A percentile compares a stretch with the other conserved stretches of the same genome.
These are phyloP conservation scores for Tuber indicum DNA, from an alignment of 495 filamentous ascomycete genomes.

Conservation along the genomic window DNA sequence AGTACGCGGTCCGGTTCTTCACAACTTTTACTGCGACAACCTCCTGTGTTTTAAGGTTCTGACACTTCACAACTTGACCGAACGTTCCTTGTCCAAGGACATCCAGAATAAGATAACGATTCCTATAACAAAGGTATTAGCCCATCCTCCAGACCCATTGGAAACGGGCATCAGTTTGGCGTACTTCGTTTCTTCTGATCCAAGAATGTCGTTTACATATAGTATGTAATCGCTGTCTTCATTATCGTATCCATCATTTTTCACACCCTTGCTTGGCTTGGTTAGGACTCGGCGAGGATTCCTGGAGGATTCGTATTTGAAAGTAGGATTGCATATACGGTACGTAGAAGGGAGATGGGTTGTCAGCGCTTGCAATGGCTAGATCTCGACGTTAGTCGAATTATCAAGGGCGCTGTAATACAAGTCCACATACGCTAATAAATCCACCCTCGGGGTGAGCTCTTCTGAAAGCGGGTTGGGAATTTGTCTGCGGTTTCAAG, in stretches of 20 bases:
- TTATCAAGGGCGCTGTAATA: constrained; percentile 1
- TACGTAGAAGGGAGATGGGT: constrained; percentile 91
- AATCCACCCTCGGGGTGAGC: constrained; percentile 98
- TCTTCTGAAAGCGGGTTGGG: constrained; percentile 81
- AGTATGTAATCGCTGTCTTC: constrained; percentile 99
- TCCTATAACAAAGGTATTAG: constrained; percentile 52
- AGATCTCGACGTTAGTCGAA: constrained; percentile 22
- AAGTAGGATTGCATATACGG: constrained; percentile 93
- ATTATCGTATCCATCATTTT: constrained; percentile 99
- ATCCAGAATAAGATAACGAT: constrained; percentile 96
- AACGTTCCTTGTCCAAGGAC: constrained; percentile 98
- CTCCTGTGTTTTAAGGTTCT: constrained; percentile 95
- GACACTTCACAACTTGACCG: constrained; percentile 99
- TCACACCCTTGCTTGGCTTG: constrained; percentile 97
- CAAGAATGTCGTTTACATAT: constrained; percentile 97
- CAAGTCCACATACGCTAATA: constrained; percentile 69
- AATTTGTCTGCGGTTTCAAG: constrained; percentile 72
- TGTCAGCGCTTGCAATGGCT: constrained; percentile 96
- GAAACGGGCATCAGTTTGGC: constrained; percentile 38
- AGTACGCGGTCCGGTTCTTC: constrained; percentile 98
- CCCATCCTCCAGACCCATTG: constrained; percentile 5
- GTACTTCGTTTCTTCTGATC: constrained; percentile 95
- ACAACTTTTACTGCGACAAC: constrained; percentile 99
- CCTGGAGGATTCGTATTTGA: constrained; percentile 99
- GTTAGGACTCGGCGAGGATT: constrained; percentile 94